Evolutionary conservation across 257 asterid genomes (phyloP), one percentile per base, ranked within the genome.

Genomic region (Haberlea rhodopensis): DNA sequence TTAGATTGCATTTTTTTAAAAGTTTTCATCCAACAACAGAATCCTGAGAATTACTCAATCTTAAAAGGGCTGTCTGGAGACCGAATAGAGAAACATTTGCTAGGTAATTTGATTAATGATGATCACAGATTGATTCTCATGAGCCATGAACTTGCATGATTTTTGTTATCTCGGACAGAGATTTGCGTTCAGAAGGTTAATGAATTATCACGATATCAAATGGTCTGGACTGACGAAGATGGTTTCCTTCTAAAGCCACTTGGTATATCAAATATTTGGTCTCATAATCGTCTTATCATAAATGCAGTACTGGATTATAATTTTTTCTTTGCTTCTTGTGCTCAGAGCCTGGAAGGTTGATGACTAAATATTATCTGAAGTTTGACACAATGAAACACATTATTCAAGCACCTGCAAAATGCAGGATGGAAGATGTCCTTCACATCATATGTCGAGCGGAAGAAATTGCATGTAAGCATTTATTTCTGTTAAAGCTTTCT

Each of bases 331-430:
- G 9, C 37, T 28, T 57, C 59, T 56, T 65, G 73, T 76, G 60
- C 66, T 67, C 83, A 92, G 99, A 87, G 80, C 97, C 96, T 69
- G 99, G 97, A 67, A 81, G 70, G 76, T 82, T 92, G 83, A 92
- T 92, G 97, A 92, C 99, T 29, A 92, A 89, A 82, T 92, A 89
- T 80, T 92, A 92, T 81, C 87, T 92, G 79, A 92, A 92, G 87
- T 92, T 92, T 70, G 87, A 84, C 63, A 89, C 99, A 3, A 87
- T 92, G 99, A 92, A 92, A 80, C 91, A 87, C 86, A 92, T 89
- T 61, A 85, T 92, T 77, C 86, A 80, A 76, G 85, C 88, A 21
- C 86, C 94, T 61, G 70, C 82, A 59, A 81, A 73, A 76, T 85
- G 95, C 83, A 82, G 86, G 78, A 60, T 78, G 28, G 99, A 92